Percentiles rank a stretch among this genome's conserved stretches.
These are phyloP conservation scores for Colletotrichum chlorophyti DNA, from an alignment of 2,329 filamentous ascomycete species.

Conservation along the genomic window DNA sequence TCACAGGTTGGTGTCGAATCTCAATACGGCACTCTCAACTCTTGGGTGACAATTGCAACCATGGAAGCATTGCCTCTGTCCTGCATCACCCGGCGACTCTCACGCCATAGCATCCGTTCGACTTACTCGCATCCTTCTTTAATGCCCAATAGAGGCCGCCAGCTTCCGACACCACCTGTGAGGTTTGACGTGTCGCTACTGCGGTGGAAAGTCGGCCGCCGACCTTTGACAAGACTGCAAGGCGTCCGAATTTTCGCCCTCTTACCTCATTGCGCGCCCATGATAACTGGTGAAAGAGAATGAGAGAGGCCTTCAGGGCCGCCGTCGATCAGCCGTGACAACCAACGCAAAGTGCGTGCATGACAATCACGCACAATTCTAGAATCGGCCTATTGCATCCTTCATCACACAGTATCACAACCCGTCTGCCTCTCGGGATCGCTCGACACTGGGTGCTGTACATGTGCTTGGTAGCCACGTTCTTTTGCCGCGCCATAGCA, in stretches of 20 bases:
- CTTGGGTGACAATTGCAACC: background rate
- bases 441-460: constrained; percentile 14
- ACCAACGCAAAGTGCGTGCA: constrained; percentile 18
- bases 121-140: constrained; percentile 11
- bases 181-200: constrained; percentile 5
- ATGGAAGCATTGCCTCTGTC: background rate
- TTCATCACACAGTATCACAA: constrained; percentile 29
- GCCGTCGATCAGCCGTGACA: constrained; percentile 10
- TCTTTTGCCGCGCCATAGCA: background rate
- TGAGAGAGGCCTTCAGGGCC: constrained; percentile 12
- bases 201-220: constrained; percentile 1
- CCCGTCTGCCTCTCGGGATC: constrained; percentile 22
- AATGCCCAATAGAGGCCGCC: constrained; percentile 21
- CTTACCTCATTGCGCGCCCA: constrained; percentile 3
- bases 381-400: constrained; percentile 8
- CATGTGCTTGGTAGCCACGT: constrained; percentile 15
- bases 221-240: constrained; percentile 6
- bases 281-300: background rate
- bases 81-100: constrained; percentile 2
- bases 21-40: constrained; percentile 2
- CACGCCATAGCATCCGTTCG: background rate
- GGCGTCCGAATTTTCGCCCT: constrained; percentile 25
- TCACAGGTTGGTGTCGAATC: constrained; percentile 3
- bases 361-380: constrained; percentile 21
- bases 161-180: constrained; percentile 4